A percentile compares a stretch with the other conserved stretches of the same genome.
phyloP scores from a whole-genome alignment of 2,329 filamentous ascomycete genomes.

The Cryphonectria parasitica region DNA sequence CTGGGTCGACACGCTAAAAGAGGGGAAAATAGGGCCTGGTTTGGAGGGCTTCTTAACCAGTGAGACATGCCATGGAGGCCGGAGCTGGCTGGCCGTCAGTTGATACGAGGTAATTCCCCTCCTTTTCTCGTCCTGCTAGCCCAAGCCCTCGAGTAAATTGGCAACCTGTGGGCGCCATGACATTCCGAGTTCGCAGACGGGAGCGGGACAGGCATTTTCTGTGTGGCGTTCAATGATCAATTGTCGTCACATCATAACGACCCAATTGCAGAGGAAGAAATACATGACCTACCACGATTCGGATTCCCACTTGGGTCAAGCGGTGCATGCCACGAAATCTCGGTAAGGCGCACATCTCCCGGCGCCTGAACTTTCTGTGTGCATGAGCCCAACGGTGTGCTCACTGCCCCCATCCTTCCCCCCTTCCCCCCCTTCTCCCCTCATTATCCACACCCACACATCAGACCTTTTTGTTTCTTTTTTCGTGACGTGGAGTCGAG shows the following conservation, averaged over 20 bases:
- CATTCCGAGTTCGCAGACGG: constrained; percentile 9
- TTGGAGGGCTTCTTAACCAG: neutral
- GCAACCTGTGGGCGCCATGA: constrained; percentile 13
- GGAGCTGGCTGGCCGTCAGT: neutral
- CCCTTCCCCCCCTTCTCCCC: neutral
- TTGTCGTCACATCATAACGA: constrained; percentile 24
- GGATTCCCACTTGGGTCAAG: constrained; percentile 11
- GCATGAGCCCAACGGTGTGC: constrained; percentile 3
- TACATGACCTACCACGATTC: constrained; percentile 13
- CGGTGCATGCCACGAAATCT: constrained; percentile 8
- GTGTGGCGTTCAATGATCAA: constrained; percentile 19
- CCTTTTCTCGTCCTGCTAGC: neutral
- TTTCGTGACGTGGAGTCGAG: constrained; percentile 13
- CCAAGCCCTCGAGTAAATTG: constrained; percentile 21
- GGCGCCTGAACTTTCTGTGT: neutral
- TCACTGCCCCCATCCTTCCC: neutral
- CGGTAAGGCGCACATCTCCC: neutral
- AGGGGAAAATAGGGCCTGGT: neutral
- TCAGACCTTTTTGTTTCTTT: neutral
- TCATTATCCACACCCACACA: too few species aligned
- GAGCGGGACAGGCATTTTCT: constrained; percentile 1
- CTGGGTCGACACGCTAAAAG: neutral
- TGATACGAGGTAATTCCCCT: neutral
- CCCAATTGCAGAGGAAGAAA: constrained; percentile 18
- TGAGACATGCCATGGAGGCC: neutral